Evolutionary conservation across 2,329 filamentous ascomycete genomes (phyloP).

Genomic region (Karstenula rhodostoma): DNA sequence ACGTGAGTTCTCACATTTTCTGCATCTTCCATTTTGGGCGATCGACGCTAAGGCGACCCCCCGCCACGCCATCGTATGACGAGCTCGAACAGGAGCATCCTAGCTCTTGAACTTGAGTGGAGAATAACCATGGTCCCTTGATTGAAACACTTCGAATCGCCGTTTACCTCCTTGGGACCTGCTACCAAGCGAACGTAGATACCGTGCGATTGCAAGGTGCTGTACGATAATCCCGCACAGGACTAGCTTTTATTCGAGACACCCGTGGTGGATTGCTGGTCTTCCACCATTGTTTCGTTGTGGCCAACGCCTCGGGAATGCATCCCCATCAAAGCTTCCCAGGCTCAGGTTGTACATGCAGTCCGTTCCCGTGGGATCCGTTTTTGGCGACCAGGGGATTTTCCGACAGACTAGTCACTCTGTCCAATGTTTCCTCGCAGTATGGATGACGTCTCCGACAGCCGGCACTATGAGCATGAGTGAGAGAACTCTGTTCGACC

Average conservation of each 20-base stretch:
- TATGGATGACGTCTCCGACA: neutral
- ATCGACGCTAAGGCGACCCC: conserved; percentile 1
- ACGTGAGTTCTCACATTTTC: neutral
- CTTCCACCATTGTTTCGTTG: neutral
- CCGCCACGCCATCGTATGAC: neutral
- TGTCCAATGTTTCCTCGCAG: neutral
- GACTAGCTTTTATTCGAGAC: neutral
- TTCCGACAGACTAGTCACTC: neutral
- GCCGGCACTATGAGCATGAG: neutral
- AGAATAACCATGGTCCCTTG: neutral
- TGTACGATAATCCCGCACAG: neutral
- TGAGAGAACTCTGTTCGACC: neutral
- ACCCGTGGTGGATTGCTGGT: neutral
- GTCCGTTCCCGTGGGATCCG: neutral
- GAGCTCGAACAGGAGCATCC: neutral
- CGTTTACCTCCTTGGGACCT: neutral
- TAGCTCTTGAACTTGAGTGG: neutral
- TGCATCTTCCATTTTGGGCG: neutral
- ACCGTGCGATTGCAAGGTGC: neutral
- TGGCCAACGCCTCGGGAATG: neutral
- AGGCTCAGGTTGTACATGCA: neutral
- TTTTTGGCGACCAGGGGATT: neutral
- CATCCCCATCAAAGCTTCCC: neutral
- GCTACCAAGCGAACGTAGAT: neutral
- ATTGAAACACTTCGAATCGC: neutral